Percentiles rank a stretch among this genome's conserved stretches.
Conservation (phyloP, 495 filamentous ascomycete genomes). For the Talaromyces wortmannii region DNA sequence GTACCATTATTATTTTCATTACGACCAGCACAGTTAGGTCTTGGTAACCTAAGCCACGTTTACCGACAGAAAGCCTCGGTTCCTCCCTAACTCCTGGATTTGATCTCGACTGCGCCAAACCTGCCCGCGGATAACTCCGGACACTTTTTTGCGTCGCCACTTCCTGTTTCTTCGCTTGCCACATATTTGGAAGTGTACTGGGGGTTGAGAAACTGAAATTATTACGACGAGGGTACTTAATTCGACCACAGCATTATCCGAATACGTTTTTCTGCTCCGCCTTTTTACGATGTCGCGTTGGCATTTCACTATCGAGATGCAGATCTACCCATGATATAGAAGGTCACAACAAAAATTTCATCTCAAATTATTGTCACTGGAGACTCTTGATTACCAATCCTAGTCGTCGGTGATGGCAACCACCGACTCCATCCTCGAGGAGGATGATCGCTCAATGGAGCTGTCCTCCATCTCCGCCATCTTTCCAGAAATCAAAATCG, state of each 20-base stretch:
- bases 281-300: background rate
- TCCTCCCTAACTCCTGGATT: background rate
- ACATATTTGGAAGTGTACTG: background rate
- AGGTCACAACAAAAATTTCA: background rate
- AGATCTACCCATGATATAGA: background rate
- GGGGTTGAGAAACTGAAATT: background rate
- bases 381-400: background rate
- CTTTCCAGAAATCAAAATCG: slow-evolving; percentile 73
- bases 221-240: background rate
- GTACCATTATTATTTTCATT: background rate
- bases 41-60: background rate
- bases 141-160: background rate
- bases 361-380: background rate
- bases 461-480: slow-evolving; percentile 80
- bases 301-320: background rate
- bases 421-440: slow-evolving; percentile 26
- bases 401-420: slow-evolving; percentile 19
- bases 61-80: background rate
- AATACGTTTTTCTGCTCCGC: background rate
- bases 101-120: background rate
- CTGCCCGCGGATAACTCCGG: background rate
- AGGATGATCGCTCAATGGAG: slow-evolving; percentile 72
- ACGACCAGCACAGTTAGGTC: background rate
- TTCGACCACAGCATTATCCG: slow-evolving; percentile 3
- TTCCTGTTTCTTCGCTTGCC: background rate